Conservation (phyloP, 352 stramenopile species). For the Phytophthora vignae region DNA sequence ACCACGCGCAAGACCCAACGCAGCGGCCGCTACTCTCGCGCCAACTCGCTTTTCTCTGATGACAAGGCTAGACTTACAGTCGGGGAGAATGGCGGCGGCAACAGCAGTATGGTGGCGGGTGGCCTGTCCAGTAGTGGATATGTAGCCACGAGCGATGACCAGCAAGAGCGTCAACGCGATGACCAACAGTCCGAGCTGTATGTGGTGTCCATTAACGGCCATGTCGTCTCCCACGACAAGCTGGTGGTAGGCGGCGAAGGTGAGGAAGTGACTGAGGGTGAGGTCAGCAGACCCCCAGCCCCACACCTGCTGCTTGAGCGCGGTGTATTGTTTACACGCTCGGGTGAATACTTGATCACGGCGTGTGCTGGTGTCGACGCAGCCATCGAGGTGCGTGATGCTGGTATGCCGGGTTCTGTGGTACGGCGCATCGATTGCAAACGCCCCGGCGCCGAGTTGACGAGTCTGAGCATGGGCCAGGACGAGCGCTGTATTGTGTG, state of each 20-base stretch:
- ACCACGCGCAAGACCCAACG: constrained; percentile 45
- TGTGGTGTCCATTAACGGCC: constrained; percentile 85
- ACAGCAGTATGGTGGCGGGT: constrained; percentile 48
- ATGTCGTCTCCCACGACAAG: constrained; percentile 72
- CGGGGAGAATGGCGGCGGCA: constrained; percentile 37
- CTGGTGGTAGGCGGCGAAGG: constrained; percentile 48
- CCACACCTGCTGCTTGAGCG: constrained; percentile 74
- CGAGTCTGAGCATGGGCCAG: constrained; percentile 76
- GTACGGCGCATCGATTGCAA: constrained; percentile 86
- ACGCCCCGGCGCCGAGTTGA: constrained; percentile 59
- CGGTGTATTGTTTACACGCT: constrained; percentile 79
- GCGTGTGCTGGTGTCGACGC: constrained; percentile 64
- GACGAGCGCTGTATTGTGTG: constrained; percentile 87
- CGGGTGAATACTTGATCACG: constrained; percentile 82
- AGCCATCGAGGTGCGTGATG: constrained; percentile 81
- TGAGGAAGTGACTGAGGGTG: constrained; percentile 20
- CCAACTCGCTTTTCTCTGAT: constrained; percentile 51
- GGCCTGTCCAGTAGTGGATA: constrained; percentile 47
- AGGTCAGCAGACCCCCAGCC: constrained; percentile 23
- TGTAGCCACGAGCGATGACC: constrained; percentile 32
- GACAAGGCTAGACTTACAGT: constrained; percentile 53
- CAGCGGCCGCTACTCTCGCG: constrained; percentile 44
- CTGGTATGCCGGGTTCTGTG: constrained; percentile 60
- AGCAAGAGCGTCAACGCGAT: constrained; percentile 32
- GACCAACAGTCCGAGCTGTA: constrained; percentile 79